Evolutionary conservation across 2,329 filamentous ascomycete genomes (phyloP).

Genomic region (Fusarium subglutinans): DNA sequence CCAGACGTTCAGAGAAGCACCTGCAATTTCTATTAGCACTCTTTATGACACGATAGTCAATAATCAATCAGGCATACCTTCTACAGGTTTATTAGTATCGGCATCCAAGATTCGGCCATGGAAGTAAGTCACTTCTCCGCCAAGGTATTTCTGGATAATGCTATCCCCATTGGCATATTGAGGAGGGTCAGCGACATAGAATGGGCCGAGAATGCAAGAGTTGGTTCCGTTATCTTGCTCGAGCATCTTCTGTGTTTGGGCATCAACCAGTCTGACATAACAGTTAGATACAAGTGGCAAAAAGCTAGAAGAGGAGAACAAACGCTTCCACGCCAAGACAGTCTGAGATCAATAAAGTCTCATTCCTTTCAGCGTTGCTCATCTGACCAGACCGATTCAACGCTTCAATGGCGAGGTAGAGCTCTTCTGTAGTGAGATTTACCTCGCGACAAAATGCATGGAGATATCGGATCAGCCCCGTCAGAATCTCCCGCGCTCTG

Average conservation of each 20-base stretch:
- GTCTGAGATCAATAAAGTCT: not conserved
- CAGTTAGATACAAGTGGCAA: not conserved
- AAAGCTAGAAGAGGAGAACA: rapidly evolving
- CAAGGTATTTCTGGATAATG: not conserved
- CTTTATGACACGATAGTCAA: rapidly evolving
- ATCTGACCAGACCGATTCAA: not conserved
- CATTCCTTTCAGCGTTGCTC: not conserved
- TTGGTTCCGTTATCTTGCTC: not conserved
- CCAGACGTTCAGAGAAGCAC: not conserved
- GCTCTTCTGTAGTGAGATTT: not conserved
- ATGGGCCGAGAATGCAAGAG: not conserved
- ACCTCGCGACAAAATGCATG: not conserved
- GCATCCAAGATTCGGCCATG: not conserved
- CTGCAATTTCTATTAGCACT: not conserved
- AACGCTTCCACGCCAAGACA: not conserved
- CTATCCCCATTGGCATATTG: not conserved
- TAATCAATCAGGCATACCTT: not conserved
- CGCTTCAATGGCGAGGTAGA: not conserved
- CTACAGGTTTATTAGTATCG: not conserved
- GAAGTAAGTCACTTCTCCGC: not conserved
- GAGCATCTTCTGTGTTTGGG: not conserved
- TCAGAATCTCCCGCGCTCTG: not conserved
- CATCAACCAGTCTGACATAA: not conserved
- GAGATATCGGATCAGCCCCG: not conserved
- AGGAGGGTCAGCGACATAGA: not conserved